phyloP scores from a whole-genome alignment of 352 stramenopile genomes.

The Pythium inflatum region DNA sequence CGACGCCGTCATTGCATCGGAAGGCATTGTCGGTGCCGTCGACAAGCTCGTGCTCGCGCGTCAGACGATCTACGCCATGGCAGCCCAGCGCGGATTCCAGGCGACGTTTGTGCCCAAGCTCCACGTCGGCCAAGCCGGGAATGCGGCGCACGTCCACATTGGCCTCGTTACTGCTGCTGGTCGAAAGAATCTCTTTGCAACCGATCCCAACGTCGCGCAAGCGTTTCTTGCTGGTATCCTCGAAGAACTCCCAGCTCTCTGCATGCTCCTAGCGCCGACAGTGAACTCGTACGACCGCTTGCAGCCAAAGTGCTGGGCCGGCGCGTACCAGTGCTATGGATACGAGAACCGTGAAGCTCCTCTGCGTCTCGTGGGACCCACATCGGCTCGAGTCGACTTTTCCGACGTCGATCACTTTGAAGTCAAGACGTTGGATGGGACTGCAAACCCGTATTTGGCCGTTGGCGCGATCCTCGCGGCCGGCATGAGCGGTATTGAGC shows the following conservation, averaged over 20 bases:
- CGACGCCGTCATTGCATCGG: too few species aligned
- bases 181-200: neutral
- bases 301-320: conserved; percentile 39
- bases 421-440: conserved; percentile 40
- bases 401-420: conserved; percentile 32
- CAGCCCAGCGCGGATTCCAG: conserved; percentile 21
- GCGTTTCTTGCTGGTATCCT: conserved; percentile 34
- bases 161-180: too few species aligned
- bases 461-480: conserved; percentile 35
- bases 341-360: conserved; percentile 43
- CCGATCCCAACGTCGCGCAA: neutral
- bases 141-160: conserved; percentile 34
- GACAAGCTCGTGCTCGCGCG: conserved; percentile 37
- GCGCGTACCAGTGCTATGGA: conserved; percentile 39
- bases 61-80: conserved; percentile 35
- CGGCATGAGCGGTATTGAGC: conserved; percentile 28
- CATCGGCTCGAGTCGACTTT: neutral
- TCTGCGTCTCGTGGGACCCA: conserved; percentile 29
- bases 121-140: conserved; percentile 18
- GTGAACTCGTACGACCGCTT: conserved; percentile 39
- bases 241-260: conserved; percentile 26
- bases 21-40: conserved; percentile 29
- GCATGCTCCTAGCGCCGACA: conserved; percentile 36
- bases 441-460: conserved; percentile 38
- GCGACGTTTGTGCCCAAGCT: conserved; percentile 39